phyloP scores from a whole-genome alignment of 2,329 filamentous ascomycete genomes.

The Didymosphaeria variabile region DNA sequence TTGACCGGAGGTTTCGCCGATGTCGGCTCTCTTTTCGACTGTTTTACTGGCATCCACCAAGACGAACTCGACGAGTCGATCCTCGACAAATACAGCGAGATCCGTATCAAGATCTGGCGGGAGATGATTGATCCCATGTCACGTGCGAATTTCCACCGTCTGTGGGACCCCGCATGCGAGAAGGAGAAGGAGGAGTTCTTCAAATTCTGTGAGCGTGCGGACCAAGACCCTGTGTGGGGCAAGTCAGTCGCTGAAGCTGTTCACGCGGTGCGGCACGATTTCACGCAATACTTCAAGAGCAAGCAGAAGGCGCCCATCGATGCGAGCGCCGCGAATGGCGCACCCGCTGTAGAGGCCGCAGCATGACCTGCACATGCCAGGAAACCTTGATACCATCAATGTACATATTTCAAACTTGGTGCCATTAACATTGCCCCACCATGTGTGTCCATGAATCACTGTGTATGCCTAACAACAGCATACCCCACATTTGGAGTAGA shows the following conservation, averaged over 20 bases:
- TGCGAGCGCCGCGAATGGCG: slow-evolving; percentile 19
- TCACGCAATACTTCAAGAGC: slow-evolving; percentile 48
- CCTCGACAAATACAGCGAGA: slow-evolving; percentile 46
- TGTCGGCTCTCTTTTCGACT: slow-evolving; percentile 68
- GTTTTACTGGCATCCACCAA: slow-evolving; percentile 54
- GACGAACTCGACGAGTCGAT: slow-evolving; percentile 46
- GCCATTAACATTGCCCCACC: slow-evolving; percentile 12
- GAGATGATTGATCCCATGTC: slow-evolving; percentile 49
- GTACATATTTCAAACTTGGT: neutral
- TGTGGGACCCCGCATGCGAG: slow-evolving; percentile 40
- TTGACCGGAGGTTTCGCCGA: slow-evolving; percentile 73
- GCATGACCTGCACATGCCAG: neutral
- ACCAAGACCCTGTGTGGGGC: slow-evolving; percentile 39
- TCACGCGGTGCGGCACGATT: slow-evolving; percentile 43
- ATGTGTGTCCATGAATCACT: neutral
- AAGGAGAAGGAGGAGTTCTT: slow-evolving; percentile 46
- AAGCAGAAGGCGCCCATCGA: slow-evolving; percentile 30
- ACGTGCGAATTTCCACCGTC: slow-evolving; percentile 52
- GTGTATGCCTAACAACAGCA: neutral
- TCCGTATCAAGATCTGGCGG: slow-evolving; percentile 44
- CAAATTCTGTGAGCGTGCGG: slow-evolving; percentile 41
- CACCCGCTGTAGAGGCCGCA: slow-evolving; percentile 1
- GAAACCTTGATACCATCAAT: neutral
- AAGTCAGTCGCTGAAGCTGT: slow-evolving; percentile 37
- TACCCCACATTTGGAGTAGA: slow-evolving; percentile 12